Evolutionary conservation across 2,329 filamentous ascomycete species (phyloP).

Genomic region (Coniochaeta sp.): DNA sequence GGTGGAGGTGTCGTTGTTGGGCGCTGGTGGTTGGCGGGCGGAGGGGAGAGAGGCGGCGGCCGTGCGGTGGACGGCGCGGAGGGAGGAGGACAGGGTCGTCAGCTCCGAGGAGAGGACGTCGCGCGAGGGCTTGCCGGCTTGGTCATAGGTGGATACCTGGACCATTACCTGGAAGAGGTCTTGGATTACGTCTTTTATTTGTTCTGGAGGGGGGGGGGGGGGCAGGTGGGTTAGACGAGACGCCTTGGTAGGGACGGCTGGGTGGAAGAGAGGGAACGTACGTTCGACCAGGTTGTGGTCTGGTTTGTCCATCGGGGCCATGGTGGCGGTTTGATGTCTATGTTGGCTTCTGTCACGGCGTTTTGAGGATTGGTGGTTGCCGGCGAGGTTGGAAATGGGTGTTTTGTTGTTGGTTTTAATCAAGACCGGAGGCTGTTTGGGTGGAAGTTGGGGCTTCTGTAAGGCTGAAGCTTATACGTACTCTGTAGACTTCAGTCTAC

Average conservation of each 20-base stretch:
- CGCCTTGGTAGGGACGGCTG: background rate
- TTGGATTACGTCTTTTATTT: constrained; percentile 56
- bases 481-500: too few species aligned
- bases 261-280: constrained; percentile 3
- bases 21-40: too few species aligned
- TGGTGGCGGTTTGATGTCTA: constrained; percentile 4
- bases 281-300: constrained; percentile 17
- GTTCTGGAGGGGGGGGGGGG: constrained; percentile 34
- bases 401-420: too few species aligned
- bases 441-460: too few species aligned
- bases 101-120: constrained; percentile 40
- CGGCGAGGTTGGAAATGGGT: too few species aligned
- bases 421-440: too few species aligned
- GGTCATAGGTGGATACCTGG: constrained; percentile 55
- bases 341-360: too few species aligned
- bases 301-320: constrained; percentile 18
- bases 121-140: constrained; percentile 38
- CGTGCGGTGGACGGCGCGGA: constrained; percentile 30
- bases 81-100: constrained; percentile 30
- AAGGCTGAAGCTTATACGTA: too few species aligned
- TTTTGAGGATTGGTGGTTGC: too few species aligned
- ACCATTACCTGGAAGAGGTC: constrained; percentile 59
- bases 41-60: constrained; percentile 25
- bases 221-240: background rate
- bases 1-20: constrained; percentile 12